Conservation (phyloP, 192 early-diverging fungal species). For the Chytriomyces hyalinus region DNA sequence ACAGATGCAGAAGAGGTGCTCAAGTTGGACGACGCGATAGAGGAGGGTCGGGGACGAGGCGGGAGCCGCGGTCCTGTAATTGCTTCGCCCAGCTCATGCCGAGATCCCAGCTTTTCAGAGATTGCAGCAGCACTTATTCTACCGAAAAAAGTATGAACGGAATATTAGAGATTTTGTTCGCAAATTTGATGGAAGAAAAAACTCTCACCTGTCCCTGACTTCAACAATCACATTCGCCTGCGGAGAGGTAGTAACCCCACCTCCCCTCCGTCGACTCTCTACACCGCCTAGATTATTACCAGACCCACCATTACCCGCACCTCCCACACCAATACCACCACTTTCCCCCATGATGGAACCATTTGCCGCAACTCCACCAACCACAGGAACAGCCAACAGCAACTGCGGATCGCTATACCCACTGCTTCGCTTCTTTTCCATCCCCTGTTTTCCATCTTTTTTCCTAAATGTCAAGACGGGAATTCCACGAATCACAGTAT, state of each 20-base stretch:
- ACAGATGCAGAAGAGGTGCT: not conserved
- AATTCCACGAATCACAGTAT: slow-evolving; percentile 70
- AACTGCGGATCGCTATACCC: slow-evolving; percentile 28
- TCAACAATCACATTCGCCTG: slow-evolving; percentile 4
- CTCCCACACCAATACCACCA: not conserved
- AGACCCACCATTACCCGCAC: not conserved
- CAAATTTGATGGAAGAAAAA: too few relatives aligned
- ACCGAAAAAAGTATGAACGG: too few relatives aligned
- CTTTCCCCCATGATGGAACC: not conserved
- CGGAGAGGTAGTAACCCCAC: not conserved
- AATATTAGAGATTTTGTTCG: too few relatives aligned
- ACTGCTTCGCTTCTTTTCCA: slow-evolving; percentile 31
- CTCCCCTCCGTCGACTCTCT: not conserved
- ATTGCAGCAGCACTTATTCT: too few relatives aligned
- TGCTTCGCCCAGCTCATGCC: not conserved
- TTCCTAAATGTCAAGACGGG: slow-evolving; percentile 62
- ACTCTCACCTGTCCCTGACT: not conserved
- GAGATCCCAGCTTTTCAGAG: not conserved
- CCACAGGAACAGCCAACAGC: slow-evolving; percentile 16
- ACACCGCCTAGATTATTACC: not conserved
- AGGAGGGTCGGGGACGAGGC: not conserved
- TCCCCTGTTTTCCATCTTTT: not conserved
- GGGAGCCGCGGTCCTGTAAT: not conserved
- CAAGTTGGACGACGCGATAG: not conserved
- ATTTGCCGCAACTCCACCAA: not conserved